Evolutionary conservation across 2,329 filamentous ascomycete genomes (phyloP).

Genomic region (Hypoxylon sp.): DNA sequence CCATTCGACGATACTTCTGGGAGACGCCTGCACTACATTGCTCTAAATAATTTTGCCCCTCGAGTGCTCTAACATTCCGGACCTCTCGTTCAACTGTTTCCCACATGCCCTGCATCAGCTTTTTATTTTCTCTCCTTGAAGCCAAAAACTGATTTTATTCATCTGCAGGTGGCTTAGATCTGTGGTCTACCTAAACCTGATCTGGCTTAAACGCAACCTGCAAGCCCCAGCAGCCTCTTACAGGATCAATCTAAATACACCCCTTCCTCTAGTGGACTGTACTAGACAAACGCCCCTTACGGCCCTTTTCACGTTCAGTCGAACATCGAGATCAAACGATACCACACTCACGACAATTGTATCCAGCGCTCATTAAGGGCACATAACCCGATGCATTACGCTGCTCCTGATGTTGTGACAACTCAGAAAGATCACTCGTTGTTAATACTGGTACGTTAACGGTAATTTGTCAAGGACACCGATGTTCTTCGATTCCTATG

Average conservation of each 20-base stretch:
- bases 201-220: slow-evolving; percentile 40
- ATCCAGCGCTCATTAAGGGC: not conserved
- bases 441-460: slow-evolving; percentile 18
- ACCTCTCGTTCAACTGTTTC: not conserved
- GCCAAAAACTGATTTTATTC: slow-evolving; percentile 42
- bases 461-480: not conserved
- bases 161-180: slow-evolving; percentile 46
- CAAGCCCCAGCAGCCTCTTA: slow-evolving; percentile 36
- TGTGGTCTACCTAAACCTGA: slow-evolving; percentile 41
- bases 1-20: not conserved
- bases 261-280: slow-evolving; percentile 2
- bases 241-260: slow-evolving; percentile 32
- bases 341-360: not conserved
- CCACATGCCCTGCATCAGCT: slow-evolving; percentile 12
- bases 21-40: not conserved
- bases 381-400: not conserved
- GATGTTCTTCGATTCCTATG: not conserved
- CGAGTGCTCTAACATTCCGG: slow-evolving; percentile 16
- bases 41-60: slow-evolving; percentile 22
- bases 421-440: slow-evolving; percentile 4
- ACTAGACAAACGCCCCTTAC: slow-evolving; percentile 27
- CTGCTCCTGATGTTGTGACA: slow-evolving; percentile 13
- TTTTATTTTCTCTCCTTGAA: slow-evolving; percentile 25
- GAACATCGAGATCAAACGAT: slow-evolving; percentile 9
- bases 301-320: slow-evolving; percentile 7